A percentile compares a stretch with the other conserved stretches of the same genome.
phyloP scores from a whole-genome alignment of 371 early-diverging fungal species.

The Sporodiniella umbellata region DNA sequence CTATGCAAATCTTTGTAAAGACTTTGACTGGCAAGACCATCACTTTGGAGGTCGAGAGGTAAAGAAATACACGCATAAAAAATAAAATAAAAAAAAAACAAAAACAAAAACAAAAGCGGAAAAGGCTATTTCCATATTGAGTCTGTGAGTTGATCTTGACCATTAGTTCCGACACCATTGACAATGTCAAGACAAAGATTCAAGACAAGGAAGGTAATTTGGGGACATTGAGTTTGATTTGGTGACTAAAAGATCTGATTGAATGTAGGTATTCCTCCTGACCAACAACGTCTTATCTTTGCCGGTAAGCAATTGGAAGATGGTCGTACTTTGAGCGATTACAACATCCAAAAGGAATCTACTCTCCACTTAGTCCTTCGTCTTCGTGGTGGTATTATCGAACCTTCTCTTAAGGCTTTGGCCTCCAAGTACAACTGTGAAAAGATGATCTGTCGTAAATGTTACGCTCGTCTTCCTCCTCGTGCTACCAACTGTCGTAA shows the following conservation, averaged over 20 bases:
- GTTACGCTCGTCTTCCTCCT: slow-evolving; percentile 96
- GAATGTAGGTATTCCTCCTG: slow-evolving; percentile 96
- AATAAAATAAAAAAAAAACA: too few relatives aligned
- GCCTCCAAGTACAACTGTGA: slow-evolving; percentile 97
- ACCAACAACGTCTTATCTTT: slow-evolving; percentile 98
- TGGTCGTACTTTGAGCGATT: slow-evolving; percentile 77
- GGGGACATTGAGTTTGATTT: too few relatives aligned
- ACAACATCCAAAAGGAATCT: slow-evolving; percentile 88
- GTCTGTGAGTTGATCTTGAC: slow-evolving; percentile 58
- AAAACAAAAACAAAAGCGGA: too few relatives aligned
- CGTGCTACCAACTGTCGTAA: slow-evolving; percentile 99
- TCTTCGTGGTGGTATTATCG: slow-evolving; percentile 89
- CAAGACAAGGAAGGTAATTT: slow-evolving; percentile 92
- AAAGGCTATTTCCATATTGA: too few relatives aligned
- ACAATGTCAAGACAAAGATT: slow-evolving; percentile 97
- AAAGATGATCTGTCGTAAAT: slow-evolving; percentile 97
- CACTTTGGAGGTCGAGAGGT: slow-evolving; percentile 95
- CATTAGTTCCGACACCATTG: slow-evolving; percentile 86
- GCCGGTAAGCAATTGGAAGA: slow-evolving; percentile 98
- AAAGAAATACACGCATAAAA: slow-evolving; percentile 90
- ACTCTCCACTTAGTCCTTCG: slow-evolving; percentile 95
- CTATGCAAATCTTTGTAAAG: slow-evolving; percentile 80
- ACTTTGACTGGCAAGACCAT: slow-evolving; percentile 85
- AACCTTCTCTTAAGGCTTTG: slow-evolving; percentile 87
- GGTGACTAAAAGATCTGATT: slow-evolving; percentile 79